These are phyloP conservation scores for Dryas alaskensis DNA, from an alignment of 306 rosid species.

Conservation along the genomic window DNA sequence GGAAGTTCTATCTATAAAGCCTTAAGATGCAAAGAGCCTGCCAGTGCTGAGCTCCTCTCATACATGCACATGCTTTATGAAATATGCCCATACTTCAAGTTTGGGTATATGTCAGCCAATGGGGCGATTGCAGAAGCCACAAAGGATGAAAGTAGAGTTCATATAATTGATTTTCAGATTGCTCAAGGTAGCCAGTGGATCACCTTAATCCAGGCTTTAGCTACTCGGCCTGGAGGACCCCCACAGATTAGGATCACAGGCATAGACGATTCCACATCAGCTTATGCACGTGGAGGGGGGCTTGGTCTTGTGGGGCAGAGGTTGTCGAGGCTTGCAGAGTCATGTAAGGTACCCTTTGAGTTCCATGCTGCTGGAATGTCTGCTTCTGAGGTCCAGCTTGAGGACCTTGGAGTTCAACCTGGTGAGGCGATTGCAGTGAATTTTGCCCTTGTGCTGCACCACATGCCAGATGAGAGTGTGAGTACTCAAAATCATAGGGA, in stretches of 20 bases:
- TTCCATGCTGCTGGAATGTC: constrained; percentile 48
- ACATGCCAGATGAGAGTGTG: constrained; percentile 74
- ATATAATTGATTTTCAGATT: constrained; percentile 88
- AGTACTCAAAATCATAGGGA: constrained; percentile 57
- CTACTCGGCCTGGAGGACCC: constrained; percentile 69
- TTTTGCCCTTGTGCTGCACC: constrained; percentile 76
- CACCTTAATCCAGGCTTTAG: constrained; percentile 70
- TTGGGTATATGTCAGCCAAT: constrained; percentile 87
- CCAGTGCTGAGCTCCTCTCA: constrained; percentile 62
- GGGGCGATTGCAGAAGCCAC: constrained; percentile 89
- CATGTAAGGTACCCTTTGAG: constrained; percentile 65
- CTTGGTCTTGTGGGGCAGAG: constrained; percentile 63
- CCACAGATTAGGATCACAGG: constrained; percentile 73
- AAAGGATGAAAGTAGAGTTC: constrained; percentile 60
- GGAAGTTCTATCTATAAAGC: constrained; percentile 78
- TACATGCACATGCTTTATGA: constrained; percentile 81
- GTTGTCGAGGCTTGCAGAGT: constrained; percentile 53
- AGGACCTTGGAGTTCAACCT: constrained; percentile 52
- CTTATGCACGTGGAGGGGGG: constrained; percentile 81
- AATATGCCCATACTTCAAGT: constrained; percentile 78
- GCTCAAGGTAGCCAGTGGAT: constrained; percentile 86
- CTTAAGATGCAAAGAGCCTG: constrained; percentile 81
- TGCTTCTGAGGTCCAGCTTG: constrained; percentile 49
- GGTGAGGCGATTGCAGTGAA: constrained; percentile 81
- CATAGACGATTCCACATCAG: constrained; percentile 68